phyloP scores from a whole-genome alignment of 164 flowering plant species.

The Houttuynia cordata region DNA sequence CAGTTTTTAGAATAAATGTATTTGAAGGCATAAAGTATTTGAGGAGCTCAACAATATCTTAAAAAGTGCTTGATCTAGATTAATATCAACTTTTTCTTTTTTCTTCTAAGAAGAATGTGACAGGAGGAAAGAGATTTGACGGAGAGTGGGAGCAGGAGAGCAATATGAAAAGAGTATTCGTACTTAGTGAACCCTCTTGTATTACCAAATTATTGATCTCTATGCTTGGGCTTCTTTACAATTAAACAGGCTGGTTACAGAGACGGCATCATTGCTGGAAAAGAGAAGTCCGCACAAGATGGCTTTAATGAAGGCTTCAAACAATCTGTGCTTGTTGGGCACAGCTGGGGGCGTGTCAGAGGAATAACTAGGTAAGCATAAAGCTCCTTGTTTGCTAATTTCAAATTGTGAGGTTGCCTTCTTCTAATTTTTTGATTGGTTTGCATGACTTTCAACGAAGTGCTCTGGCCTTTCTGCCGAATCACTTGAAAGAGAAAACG shows the following conservation, averaged over 20 bases:
- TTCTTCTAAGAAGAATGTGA: not conserved
- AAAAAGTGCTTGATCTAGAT: not conserved
- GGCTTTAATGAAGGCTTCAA: conserved; percentile 78
- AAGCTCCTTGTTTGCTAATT: not conserved
- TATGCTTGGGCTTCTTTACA: conserved; percentile 9
- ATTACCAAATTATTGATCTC: too few species aligned
- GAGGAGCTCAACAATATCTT: not conserved
- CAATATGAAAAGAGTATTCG: too few species aligned
- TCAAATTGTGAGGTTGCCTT: not conserved
- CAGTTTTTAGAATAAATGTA: not conserved
- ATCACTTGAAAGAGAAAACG: conserved; percentile 41
- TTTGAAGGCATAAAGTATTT: not conserved
- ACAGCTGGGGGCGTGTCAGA: conserved; percentile 66
- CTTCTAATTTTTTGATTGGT: not conserved
- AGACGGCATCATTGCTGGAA: conserved; percentile 71
- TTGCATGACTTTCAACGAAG: conserved; percentile 16
- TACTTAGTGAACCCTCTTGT: too few species aligned
- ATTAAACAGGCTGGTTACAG: conserved; percentile 60
- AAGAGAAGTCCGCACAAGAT: conserved; percentile 74
- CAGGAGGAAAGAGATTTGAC: too few species aligned
- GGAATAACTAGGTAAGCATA: conserved; percentile 63
- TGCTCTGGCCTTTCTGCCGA: conserved; percentile 54
- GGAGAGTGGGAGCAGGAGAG: too few species aligned
- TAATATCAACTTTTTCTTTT: not conserved
- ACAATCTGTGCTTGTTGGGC: conserved; percentile 54